phyloP scores from a whole-genome alignment of 352 stramenopile genomes.

The Globisporangium sylvaticum region DNA sequence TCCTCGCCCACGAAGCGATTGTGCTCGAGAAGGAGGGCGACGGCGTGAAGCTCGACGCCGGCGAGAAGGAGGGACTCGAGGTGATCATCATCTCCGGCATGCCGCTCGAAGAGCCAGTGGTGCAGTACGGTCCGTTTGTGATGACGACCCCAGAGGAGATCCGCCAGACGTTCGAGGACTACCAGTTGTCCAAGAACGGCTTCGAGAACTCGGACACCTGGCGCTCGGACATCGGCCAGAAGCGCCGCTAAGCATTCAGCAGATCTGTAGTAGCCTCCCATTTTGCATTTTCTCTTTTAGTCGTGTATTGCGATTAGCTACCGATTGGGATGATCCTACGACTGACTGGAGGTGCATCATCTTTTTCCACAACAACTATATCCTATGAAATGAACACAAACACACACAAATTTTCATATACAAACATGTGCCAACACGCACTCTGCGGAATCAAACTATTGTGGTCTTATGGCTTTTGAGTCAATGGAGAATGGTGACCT shows the following conservation, averaged over 20 bases:
- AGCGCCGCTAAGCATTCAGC: background rate
- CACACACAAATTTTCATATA: background rate
- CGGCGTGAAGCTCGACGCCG: constrained; percentile 12
- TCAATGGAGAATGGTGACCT: background rate
- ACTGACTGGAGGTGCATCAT: background rate
- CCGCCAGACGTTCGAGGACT: constrained; percentile 43
- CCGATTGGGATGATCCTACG: background rate
- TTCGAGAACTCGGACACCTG: constrained; percentile 60
- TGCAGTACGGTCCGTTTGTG: constrained; percentile 73
- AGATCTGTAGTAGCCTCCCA: background rate
- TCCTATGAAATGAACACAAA: constrained; percentile 1
- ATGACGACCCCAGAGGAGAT: constrained; percentile 62
- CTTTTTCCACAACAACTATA: constrained; percentile 1
- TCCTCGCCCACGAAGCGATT: constrained; percentile 18
- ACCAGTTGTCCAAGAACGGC: constrained; percentile 48
- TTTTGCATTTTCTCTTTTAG: background rate
- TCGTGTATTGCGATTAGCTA: background rate
- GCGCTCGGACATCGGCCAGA: constrained; percentile 46
- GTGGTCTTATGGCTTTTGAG: background rate
- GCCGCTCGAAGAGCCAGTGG: constrained; percentile 53
- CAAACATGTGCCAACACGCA: background rate
- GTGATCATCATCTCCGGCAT: constrained; percentile 51
- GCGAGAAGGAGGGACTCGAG: constrained; percentile 31
- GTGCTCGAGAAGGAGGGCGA: constrained; percentile 23
- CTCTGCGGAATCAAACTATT: background rate